phyloP scores from a whole-genome alignment of 2,329 filamentous ascomycete species.

The Apiospora malaysiana region DNA sequence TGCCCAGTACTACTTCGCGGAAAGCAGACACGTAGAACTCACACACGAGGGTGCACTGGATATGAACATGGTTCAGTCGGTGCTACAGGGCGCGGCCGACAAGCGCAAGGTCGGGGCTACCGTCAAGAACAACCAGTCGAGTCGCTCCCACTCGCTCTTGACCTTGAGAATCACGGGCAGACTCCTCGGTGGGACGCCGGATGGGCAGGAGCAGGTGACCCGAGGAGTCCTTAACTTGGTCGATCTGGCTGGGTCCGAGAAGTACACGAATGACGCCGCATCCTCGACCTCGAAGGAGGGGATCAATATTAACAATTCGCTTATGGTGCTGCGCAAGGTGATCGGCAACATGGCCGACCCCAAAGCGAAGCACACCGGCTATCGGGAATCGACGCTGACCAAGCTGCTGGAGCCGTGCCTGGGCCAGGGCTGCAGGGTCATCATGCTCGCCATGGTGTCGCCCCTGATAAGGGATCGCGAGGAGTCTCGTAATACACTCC shows the following conservation, averaged over 20 bases:
- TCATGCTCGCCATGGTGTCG: slow-evolving; percentile 99
- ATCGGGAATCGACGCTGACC: slow-evolving; percentile 95
- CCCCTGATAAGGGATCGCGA: slow-evolving; percentile 88
- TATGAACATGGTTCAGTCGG: neutral
- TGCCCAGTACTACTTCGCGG: neutral
- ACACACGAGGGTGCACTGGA: slow-evolving; percentile 9
- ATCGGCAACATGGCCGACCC: slow-evolving; percentile 90
- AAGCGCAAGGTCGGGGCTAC: slow-evolving; percentile 21
- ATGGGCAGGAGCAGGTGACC: slow-evolving; percentile 1
- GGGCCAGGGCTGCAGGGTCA: slow-evolving; percentile 93
- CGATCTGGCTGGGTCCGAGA: slow-evolving; percentile 23
- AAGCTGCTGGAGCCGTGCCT: slow-evolving; percentile 94
- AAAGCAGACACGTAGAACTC: slow-evolving; percentile 3
- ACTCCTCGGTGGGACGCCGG: neutral
- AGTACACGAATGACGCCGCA: slow-evolving; percentile 37
- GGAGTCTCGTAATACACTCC: slow-evolving; percentile 92
- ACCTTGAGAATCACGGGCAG: neutral
- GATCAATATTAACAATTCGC: slow-evolving; percentile 94
- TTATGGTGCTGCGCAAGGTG: slow-evolving; percentile 92
- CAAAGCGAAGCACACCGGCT: slow-evolving; percentile 81
- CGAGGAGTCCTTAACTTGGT: slow-evolving; percentile 22
- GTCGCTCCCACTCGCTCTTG: slow-evolving; percentile 22
- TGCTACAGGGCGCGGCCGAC: neutral
- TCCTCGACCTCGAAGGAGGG: slow-evolving; percentile 90
- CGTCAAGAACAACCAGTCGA: slow-evolving; percentile 20